These are phyloP conservation scores for Aurifilum marmelostoma DNA, from an alignment of 2,329 filamentous ascomycete species.

Conservation along the genomic window DNA sequence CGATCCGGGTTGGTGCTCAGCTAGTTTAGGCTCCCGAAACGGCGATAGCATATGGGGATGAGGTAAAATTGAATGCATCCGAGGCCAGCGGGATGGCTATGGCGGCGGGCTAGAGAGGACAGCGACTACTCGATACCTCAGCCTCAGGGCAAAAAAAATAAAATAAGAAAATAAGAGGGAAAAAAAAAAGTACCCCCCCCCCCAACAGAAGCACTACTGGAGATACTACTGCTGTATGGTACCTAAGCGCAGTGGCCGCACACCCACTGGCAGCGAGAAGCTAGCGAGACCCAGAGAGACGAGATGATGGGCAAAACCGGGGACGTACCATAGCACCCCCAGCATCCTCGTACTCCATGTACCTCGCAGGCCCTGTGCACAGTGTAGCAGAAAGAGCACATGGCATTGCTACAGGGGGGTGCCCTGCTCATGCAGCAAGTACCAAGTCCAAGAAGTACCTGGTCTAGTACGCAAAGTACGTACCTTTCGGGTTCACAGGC, in stretches of 20 bases:
- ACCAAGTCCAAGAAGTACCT: background rate
- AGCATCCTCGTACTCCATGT: conserved; percentile 15
- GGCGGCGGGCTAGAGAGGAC: conserved; percentile 24
- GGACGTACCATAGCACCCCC: background rate
- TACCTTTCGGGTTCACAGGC: background rate
- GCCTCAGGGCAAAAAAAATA: conserved; percentile 21
- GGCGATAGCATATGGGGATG: conserved; percentile 16
- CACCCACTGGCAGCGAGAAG: conserved; percentile 10
- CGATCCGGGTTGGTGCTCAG: conserved; percentile 21
- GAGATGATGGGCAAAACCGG: conserved; percentile 17
- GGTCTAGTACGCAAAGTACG: background rate
- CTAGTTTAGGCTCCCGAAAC: conserved; percentile 26
- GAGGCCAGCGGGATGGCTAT: conserved; percentile 8
- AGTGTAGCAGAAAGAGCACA: conserved; percentile 23
- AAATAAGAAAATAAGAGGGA: background rate
- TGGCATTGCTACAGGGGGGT: conserved; percentile 3
- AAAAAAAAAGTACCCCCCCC: conserved; percentile 5
- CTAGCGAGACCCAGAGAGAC: conserved; percentile 66
- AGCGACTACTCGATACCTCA: conserved; percentile 18
- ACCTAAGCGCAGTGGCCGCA: conserved; percentile 21
- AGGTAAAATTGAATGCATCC: conserved; percentile 5
- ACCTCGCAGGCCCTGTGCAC: conserved; percentile 15
- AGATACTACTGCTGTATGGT: background rate
- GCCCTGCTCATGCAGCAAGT: background rate
- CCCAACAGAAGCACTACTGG: conserved; percentile 24